Evolutionary conservation across 306 rosid genomes (phyloP), one percentile per base, ranked within the genome.

Genomic region (Vachellia pachyceras): DNA sequence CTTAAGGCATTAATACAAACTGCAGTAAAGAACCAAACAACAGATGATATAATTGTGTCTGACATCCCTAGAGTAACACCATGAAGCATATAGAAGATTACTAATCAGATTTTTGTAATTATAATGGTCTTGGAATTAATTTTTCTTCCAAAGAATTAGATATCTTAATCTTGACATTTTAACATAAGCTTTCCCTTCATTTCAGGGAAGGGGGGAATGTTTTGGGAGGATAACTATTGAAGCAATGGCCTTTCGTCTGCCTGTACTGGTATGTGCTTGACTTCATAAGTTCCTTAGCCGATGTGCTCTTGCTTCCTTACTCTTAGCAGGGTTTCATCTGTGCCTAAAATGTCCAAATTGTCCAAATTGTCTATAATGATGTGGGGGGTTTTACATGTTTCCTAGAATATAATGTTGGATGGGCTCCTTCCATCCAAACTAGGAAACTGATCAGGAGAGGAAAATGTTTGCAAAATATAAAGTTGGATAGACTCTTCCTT

Each of bases 141-240:
- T 66, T 20, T 10, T 12, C 45, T 41, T 13, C n/a, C n/a, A n/a
- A n/a, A n/a, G n/a, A n/a, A n/a, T n/a, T n/a, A n/a, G n/a, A n/a
- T n/a, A n/a, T n/a, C 5, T 25, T 10, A 35, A 75, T 40, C 10
- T 25, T 20, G 20, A 63, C 65, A 84, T 52, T 63, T 36, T 57
- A 35, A 63, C 46, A 72, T 45, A 36, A 50, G 55, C 75, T 60
- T 33, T 74, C 69, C 77, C 63, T 75, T 69, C 44, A 29, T 90
- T 82, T 78, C 50, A 91, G 98, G 95, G 88, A 47, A 79, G 94
- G 37, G 98, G 98, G 55, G 98, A 94, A 84, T 91, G 98, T 77
- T 93, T 93, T 89, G 98, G 98, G 75, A 91, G 97, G 87, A 94
- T 94, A 86, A 94, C 93, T 29, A 94, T 91, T 79, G 98, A 91